Evolutionary conservation across 768 basidiomycete species (phyloP).

Genomic region (Leccinum broughii): DNA sequence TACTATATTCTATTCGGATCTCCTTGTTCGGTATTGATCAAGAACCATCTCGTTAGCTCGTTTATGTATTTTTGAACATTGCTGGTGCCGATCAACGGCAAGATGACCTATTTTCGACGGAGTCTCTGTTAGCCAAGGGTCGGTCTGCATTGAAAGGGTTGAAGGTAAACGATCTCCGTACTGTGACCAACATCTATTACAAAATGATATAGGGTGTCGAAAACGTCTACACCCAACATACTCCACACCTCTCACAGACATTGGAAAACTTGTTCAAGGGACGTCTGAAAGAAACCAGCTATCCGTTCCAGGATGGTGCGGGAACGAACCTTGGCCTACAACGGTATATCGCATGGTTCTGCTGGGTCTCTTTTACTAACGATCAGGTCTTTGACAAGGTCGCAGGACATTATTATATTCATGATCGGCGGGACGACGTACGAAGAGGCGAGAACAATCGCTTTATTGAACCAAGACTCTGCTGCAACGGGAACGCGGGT

Average conservation of each 20-base stretch:
- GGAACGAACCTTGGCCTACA: conserved; percentile 72
- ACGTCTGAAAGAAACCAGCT: conserved; percentile 79
- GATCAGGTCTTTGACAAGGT: conserved; percentile 44
- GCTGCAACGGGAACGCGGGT: conserved; percentile 66
- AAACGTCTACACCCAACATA: conserved; percentile 98
- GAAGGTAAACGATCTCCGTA: conserved; percentile 55
- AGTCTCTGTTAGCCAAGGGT: conserved; percentile 91
- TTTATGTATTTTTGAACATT: conserved; percentile 89
- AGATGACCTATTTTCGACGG: conserved; percentile 95
- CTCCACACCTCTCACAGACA: conserved; percentile 90
- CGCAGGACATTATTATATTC: conserved; percentile 96
- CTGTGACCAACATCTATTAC: conserved; percentile 4
- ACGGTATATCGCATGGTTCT: conserved; percentile 42
- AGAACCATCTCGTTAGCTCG: conserved; percentile 49
- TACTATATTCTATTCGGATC: conserved; percentile 3
- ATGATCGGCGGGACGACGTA: conserved; percentile 97
- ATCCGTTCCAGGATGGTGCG: conserved; percentile 82
- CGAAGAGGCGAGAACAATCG: conserved; percentile 86
- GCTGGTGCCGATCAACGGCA: conserved; percentile 96
- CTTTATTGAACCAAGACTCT: conserved; percentile 84
- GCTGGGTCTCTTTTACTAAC: conserved; percentile 4
- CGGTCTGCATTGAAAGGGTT: conserved; percentile 93
- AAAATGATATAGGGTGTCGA: conserved; percentile 76
- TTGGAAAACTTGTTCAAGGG: conserved; percentile 88
- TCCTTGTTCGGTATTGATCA: conserved; percentile 9